Evolutionary conservation across 2,329 filamentous ascomycete genomes (phyloP).

Genomic region (Fusarium buharicum): DNA sequence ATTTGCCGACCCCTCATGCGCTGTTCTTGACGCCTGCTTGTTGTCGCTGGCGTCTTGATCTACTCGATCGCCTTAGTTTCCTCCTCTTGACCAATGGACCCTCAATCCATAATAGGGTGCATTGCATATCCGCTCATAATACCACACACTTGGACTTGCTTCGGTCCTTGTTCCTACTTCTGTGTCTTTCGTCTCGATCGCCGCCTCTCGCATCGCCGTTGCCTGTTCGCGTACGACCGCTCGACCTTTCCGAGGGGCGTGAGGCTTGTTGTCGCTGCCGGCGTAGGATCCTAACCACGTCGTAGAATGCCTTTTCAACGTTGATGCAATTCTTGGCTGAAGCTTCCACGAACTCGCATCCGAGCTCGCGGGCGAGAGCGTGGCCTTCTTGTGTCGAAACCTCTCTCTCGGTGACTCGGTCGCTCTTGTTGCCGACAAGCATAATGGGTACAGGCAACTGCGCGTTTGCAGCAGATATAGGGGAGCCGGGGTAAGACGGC

Average conservation of each 20-base stretch:
- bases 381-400: constrained; percentile 97
- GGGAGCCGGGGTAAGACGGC: constrained; percentile 80
- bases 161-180: constrained; percentile 50
- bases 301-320: constrained; percentile 98
- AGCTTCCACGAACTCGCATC: constrained; percentile 96
- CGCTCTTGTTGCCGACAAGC: constrained; percentile 98
- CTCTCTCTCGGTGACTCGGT: constrained; percentile 93
- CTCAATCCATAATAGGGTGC: constrained; percentile 1
- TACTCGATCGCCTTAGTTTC: constrained; percentile 30
- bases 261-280: constrained; percentile 75
- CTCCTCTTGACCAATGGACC: constrained; percentile 27
- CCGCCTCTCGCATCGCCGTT: constrained; percentile 51
- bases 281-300: constrained; percentile 91
- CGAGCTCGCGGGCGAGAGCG: constrained; percentile 88
- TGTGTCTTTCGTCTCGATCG: constrained; percentile 49
- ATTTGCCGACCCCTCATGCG: constrained; percentile 32
- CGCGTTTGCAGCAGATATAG: constrained; percentile 68
- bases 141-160: constrained; percentile 53
- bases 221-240: constrained; percentile 53
- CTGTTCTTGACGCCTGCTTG: constrained; percentile 31
- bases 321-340: constrained; percentile 99
- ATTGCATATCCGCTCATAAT: constrained; percentile 49
- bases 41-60: constrained; percentile 29
- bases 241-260: constrained; percentile 51
- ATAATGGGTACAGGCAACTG: constrained; percentile 88